Percentiles rank a stretch among this genome's conserved stretches.
Conservation (phyloP, 2,329 filamentous ascomycete genomes). For the Plectosphaerella sp. region DNA sequence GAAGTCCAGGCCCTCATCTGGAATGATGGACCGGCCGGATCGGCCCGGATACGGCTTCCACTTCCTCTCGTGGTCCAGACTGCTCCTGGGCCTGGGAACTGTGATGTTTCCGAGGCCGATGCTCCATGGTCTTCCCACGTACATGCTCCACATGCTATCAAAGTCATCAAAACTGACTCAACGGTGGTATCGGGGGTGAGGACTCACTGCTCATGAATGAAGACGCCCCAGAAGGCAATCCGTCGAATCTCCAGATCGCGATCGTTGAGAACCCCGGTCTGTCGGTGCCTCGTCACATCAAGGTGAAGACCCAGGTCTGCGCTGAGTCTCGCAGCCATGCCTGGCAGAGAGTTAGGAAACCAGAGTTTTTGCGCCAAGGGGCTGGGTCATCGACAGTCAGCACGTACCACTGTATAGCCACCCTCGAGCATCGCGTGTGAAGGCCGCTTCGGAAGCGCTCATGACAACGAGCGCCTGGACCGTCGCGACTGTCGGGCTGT, state of each 20-base stretch:
- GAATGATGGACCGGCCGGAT: not conserved
- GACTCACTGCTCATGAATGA: constrained; percentile 5
- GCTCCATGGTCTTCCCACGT: constrained; percentile 17
- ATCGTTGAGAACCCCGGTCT: constrained; percentile 3
- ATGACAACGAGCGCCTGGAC: constrained; percentile 19
- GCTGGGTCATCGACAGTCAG: not conserved
- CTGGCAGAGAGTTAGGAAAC: not conserved
- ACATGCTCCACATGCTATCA: constrained; percentile 12
- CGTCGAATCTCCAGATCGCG: constrained; percentile 8
- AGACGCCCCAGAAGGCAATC: constrained; percentile 13
- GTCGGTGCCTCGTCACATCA: constrained; percentile 6
- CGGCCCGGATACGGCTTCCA: constrained; percentile 5
- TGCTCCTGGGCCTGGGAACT: constrained; percentile 14
- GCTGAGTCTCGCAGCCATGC: constrained; percentile 11
- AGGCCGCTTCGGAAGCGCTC: constrained; percentile 19
- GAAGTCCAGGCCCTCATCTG: not conserved
- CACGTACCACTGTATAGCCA: constrained; percentile 20
- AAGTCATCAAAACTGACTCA: not conserved
- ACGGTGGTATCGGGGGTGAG: not conserved
- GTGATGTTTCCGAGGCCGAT: constrained; percentile 20
- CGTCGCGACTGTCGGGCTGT: constrained; percentile 18
- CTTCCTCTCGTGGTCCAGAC: constrained; percentile 9
- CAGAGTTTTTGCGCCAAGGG: not conserved
- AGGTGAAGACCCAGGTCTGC: constrained; percentile 13
- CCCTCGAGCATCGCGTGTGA: constrained; percentile 18